A percentile compares a stretch with the other conserved stretches of the same genome.
phyloP scores from a whole-genome alignment of 495 filamentous ascomycete species.

The Xylaria sp. region DNA sequence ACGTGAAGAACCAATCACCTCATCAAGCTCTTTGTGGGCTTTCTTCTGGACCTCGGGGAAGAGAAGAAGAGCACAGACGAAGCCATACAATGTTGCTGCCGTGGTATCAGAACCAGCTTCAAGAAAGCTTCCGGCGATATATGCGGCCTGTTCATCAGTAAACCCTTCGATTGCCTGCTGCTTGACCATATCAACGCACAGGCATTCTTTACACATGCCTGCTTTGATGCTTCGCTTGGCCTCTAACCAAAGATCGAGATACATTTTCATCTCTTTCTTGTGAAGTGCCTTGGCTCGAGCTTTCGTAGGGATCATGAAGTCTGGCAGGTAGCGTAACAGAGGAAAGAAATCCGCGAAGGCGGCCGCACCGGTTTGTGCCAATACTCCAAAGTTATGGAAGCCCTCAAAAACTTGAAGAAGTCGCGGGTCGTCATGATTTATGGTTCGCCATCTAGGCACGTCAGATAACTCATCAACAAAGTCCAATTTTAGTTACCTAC shows the following conservation, averaged over 20 bases:
- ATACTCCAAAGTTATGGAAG: background rate
- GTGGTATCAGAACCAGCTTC: slow-evolving; percentile 1
- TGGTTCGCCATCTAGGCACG: background rate
- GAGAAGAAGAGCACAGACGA: background rate
- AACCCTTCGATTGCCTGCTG: background rate
- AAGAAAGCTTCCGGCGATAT: background rate
- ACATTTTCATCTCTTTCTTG: background rate
- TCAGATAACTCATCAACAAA: background rate
- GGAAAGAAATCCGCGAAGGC: slow-evolving; percentile 1
- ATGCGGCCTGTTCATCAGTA: background rate
- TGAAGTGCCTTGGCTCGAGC: background rate
- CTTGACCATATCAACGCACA: background rate
- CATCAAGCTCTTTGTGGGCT: background rate
- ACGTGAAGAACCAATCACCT: background rate
- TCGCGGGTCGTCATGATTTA: background rate
- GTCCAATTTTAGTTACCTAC: background rate
- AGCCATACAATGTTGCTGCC: background rate
- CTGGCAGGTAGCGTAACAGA: background rate
- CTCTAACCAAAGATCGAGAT: background rate
- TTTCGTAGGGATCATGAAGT: slow-evolving; percentile 1
- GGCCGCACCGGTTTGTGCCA: background rate
- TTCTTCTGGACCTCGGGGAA: slow-evolving; percentile 4
- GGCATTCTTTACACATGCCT: background rate
- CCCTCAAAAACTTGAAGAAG: slow-evolving; percentile 4
- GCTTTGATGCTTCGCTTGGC: background rate